A percentile compares a stretch with the other conserved stretches of the same genome.
Evolutionary conservation across 306 rosid species (phyloP).

Genomic region (Trifolium repens): DNA sequence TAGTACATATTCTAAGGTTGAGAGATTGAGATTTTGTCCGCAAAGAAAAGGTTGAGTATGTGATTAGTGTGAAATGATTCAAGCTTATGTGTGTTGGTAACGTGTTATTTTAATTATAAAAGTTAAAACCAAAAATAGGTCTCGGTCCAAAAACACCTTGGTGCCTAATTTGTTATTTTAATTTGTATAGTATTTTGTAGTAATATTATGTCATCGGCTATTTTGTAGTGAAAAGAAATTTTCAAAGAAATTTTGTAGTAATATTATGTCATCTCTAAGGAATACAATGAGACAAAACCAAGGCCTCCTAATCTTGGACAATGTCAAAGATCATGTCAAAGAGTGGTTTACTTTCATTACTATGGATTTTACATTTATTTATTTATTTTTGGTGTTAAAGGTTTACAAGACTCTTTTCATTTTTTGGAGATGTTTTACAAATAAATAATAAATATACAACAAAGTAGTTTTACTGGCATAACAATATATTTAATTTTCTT

Average conservation of each 20-base stretch:
- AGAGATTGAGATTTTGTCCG: conserved; percentile 1
- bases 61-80: background rate
- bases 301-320: conserved; percentile 31
- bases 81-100: background rate
- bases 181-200: background rate
- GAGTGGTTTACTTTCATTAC: conserved; percentile 1
- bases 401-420: background rate
- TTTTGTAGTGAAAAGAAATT: conserved; percentile 14
- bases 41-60: background rate
- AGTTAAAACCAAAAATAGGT: background rate
- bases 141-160: background rate
- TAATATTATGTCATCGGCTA: background rate
- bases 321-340: background rate
- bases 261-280: conserved; percentile 39
- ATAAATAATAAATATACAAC: too few relatives aligned
- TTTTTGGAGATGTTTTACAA: too few relatives aligned
- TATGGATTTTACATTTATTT: background rate
- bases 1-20: background rate
- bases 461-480: too few relatives aligned
- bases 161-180: background rate
- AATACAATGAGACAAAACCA: conserved; percentile 8
- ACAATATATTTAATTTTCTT: background rate
- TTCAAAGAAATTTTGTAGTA: too few relatives aligned
- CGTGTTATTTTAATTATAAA: background rate
- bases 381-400: background rate